These are phyloP conservation scores for Aspergillus felis DNA, from an alignment of 2,329 filamentous ascomycete genomes.

Conservation along the genomic window DNA sequence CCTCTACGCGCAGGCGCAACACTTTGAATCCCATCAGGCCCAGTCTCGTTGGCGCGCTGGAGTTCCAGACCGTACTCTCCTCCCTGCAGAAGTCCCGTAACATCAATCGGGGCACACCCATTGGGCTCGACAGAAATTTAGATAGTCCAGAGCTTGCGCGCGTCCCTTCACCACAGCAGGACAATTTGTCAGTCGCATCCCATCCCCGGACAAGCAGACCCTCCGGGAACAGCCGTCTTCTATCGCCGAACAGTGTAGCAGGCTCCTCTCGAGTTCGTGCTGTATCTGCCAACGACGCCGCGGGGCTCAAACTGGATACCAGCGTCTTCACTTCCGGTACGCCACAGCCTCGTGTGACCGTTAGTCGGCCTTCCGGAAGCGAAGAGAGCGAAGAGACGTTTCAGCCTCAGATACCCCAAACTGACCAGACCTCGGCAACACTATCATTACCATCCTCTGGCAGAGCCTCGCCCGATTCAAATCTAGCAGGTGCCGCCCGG, in stretches of 20 bases:
- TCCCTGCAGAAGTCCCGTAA: constrained; percentile 80
- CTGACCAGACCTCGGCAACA: constrained; percentile 23
- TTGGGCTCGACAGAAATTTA: constrained; percentile 67
- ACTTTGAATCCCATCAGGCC: constrained; percentile 83
- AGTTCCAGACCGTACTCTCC: constrained; percentile 88
- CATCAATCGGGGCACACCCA: constrained; percentile 60
- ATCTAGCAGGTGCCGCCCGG: constrained; percentile 23
- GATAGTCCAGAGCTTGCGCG: constrained; percentile 53
- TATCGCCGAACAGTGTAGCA: constrained; percentile 21
- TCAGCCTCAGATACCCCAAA: constrained; percentile 16
- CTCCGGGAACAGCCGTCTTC: constrained; percentile 17
- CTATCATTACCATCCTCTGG: constrained; percentile 33
- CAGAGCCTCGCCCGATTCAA: constrained; percentile 28
- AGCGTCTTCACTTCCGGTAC: constrained; percentile 24
- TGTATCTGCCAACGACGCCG: constrained; percentile 58
- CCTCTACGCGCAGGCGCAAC: constrained; percentile 64
- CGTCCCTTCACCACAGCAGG: constrained; percentile 42
- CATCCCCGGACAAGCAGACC: constrained; percentile 36
- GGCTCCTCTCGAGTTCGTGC: constrained; percentile 44
- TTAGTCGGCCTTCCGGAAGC: constrained; percentile 36
- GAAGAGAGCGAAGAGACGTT: constrained; percentile 14
- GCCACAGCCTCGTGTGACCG: constrained; percentile 33
- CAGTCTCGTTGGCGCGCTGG: constrained; percentile 86
- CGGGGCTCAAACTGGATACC: constrained; percentile 43
- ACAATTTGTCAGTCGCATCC: constrained; percentile 46